phyloP scores from a whole-genome alignment of 2,329 filamentous ascomycete species.

The Aspergillus cejpii region DNA sequence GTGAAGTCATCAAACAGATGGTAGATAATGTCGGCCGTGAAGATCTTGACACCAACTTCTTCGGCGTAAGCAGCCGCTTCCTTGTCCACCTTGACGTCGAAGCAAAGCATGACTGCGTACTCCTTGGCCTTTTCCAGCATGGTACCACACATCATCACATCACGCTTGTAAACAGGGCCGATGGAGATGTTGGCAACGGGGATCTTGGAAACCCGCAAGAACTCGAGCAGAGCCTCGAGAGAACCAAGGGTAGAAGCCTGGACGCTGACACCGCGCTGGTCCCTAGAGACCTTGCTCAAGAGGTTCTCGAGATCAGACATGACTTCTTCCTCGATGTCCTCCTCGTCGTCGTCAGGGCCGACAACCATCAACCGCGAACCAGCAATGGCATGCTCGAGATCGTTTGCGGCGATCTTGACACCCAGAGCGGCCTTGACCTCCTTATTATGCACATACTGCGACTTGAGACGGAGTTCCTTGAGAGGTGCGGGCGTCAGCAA shows the following conservation, averaged over 20 bases:
- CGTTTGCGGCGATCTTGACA: conserved; percentile 97
- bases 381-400: conserved; percentile 90
- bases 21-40: conserved; percentile 98
- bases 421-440: conserved; percentile 96
- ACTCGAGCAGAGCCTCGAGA: conserved; percentile 90
- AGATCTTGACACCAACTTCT: conserved; percentile 92
- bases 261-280: conserved; percentile 89
- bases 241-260: conserved; percentile 97
- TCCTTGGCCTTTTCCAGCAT: conserved; percentile 96
- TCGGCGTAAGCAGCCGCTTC: conserved; percentile 87
- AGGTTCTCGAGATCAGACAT: conserved; percentile 89
- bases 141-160: conserved; percentile 85
- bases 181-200: conserved; percentile 96
- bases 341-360: conserved; percentile 90
- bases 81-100: conserved; percentile 99
- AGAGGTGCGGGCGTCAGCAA: conserved; percentile 87
- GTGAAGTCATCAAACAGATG: conserved; percentile 96
- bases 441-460: conserved; percentile 96
- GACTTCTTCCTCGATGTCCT: conserved; percentile 93
- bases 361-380: conserved; percentile 92
- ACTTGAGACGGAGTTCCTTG: conserved; percentile 91
- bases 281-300: conserved; percentile 84
- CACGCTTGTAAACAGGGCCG: conserved; percentile 94
- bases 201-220: conserved; percentile 92
- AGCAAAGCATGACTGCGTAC: conserved; percentile 98